Base-by-base conservation (phyloP, 192 early-diverging fungal species). In the Coemansia asiatica region DNA sequence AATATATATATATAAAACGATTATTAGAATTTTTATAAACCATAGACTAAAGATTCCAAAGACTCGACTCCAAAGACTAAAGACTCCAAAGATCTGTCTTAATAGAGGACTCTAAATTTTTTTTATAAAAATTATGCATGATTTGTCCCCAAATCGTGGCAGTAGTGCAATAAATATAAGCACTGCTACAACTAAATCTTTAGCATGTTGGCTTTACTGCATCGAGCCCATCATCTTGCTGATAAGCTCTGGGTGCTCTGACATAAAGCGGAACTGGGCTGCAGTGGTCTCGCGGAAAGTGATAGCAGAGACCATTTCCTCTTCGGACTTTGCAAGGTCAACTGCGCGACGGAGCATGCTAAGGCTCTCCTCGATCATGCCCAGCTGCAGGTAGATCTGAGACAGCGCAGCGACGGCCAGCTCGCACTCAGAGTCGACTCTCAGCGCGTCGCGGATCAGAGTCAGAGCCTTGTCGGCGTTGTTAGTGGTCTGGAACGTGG, bases 371-470 rank as follows among this genome's bases (percentile, higher is more conserved):
- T 90, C 88, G 51, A 95, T 85, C 72, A 90, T 88, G 74, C 92
- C 93, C 61, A 92, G 85, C 67, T 96, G 92, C 57, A 93, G 75
- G 72, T 92, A 91, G 56, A 93, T 84, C 69, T 92, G 90, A 63
- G 87, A 87, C 38, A 91, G 80, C 26, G 90, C 87, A 18, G 90
- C 89, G 54, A 91, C 86, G 13, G 97, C 96, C 72, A 96, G 91
- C 76, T 99, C 97, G 76, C 97, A 97, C 57, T 90, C 85, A n/a
- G 95, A 89, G 68, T 99, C 97, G 35, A 92, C 92, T 73, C 93
- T 87, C 49, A 94, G 84, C 6, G 96, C 95, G 23, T 87, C 80
- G 31, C 85, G 83, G 72, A 92, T 94, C 61, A 92, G 75, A 27
- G 75, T 70, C 85, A 93, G 89, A 26, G 96, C 91, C 60, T 80